Conservation (phyloP, 306 rosid genomes). For the Corylus heterophylla region DNA sequence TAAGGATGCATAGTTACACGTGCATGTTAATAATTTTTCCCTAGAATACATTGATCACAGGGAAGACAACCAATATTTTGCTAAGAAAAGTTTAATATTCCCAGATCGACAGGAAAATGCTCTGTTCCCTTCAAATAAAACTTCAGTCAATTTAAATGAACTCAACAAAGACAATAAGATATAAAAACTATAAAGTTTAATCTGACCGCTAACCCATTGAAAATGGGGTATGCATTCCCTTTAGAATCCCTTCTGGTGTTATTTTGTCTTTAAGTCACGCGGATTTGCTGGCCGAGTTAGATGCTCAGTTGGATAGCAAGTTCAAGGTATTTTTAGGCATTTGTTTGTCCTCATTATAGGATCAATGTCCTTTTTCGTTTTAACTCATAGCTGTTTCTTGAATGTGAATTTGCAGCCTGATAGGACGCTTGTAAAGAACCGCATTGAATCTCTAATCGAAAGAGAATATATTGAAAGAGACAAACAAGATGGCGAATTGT, state of each 20-base stretch:
- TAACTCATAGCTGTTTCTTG: no score
- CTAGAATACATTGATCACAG: neutral
- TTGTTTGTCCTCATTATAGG: no score
- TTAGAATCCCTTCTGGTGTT: conserved; percentile 67
- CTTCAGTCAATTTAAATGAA: conserved; percentile 17
- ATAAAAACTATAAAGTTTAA: conserved; percentile 23
- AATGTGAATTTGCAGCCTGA: no score
- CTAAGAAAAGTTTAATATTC: neutral
- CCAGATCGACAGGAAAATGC: conserved; percentile 3
- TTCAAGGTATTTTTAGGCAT: no score
- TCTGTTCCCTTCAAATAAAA: neutral
- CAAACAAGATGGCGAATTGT: no score
- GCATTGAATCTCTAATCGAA: no score
- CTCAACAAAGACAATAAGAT: conserved; percentile 11
- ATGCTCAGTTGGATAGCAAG: no score
- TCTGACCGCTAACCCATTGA: conserved; percentile 76
- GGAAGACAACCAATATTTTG: neutral
- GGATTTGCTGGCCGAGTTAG: no score
- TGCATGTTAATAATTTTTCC: neutral
- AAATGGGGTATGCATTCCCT: conserved; percentile 58
- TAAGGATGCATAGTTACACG: neutral
- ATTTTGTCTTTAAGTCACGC: no score
- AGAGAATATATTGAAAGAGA: no score
- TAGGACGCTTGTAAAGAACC: no score
- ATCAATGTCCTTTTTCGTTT: no score